Conservation (phyloP, 1,139 yeast species). For the Saccharomyces pastorianus region DNA sequence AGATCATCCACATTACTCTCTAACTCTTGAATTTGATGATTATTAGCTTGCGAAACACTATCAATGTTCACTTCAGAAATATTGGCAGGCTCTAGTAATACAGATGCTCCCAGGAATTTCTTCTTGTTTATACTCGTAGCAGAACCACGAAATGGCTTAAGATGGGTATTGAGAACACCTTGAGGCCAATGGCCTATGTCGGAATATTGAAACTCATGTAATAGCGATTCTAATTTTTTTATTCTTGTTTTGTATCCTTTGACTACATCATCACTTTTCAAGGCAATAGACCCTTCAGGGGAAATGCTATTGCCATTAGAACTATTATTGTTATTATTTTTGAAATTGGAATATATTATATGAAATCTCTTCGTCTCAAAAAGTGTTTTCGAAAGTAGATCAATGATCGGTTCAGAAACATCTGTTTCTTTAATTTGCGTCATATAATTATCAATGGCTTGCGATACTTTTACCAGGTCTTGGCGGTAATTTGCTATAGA, state of each 20-base stretch:
- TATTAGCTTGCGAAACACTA: background rate
- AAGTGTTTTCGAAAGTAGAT: constrained; percentile 41
- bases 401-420: constrained; percentile 33
- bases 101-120: background rate
- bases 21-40: background rate
- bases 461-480: constrained; percentile 6
- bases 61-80: background rate
- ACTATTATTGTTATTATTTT: constrained; percentile 14
- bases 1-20: background rate
- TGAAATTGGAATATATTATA: constrained; percentile 18
- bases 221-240: constrained; percentile 52
- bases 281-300: constrained; percentile 4
- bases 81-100: background rate
- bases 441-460: constrained; percentile 32
- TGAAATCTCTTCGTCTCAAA: constrained; percentile 32
- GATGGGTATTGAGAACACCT: constrained; percentile 16
- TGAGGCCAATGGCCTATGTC: constrained; percentile 54
- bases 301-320: background rate
- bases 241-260: constrained; percentile 54
- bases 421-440: constrained; percentile 26
- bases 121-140: constrained; percentile 10
- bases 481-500: constrained; percentile 18
- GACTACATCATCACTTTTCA: constrained; percentile 31
- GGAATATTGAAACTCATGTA: constrained; percentile 59
- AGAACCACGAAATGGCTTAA: constrained; percentile 12